These are phyloP conservation scores for Vicia villosa DNA, from an alignment of 306 rosid species.

Conservation along the genomic window DNA sequence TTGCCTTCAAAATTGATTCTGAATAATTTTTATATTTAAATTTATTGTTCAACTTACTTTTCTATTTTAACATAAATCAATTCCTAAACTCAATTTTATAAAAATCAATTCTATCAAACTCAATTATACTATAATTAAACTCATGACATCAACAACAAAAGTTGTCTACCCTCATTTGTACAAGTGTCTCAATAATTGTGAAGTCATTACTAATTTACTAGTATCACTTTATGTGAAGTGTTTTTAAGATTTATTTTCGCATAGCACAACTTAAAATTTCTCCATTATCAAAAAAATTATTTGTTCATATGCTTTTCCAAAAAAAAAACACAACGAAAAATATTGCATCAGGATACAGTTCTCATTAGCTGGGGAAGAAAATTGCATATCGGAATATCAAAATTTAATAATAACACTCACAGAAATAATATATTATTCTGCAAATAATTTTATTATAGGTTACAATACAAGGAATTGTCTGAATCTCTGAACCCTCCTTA, in stretches of 20 bases:
- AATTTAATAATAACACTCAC: conserved; percentile 7
- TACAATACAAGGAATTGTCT: conserved; percentile 41
- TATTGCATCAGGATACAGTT: not conserved
- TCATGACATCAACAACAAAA: no score
- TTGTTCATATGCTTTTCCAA: not conserved
- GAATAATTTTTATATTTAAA: no score
- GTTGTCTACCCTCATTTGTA: no score
- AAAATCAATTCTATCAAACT: no score
- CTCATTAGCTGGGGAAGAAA: not conserved
- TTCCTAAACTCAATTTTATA: no score
- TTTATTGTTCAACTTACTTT: no score
- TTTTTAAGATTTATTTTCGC: not conserved
- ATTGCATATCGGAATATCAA: not conserved
- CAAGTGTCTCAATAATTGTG: no score
- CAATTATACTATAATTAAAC: no score
- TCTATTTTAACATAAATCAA: no score
- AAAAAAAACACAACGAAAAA: not conserved
- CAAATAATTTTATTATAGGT: conserved; percentile 44
- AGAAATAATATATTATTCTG: conserved; percentile 32
- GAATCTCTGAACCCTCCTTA: conserved; percentile 51
- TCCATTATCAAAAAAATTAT: not conserved
- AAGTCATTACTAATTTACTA: no score
- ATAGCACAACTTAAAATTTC: not conserved
- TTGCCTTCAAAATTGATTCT: no score
- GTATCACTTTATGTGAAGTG: not conserved